A percentile compares a stretch with the other conserved stretches of the same genome.
These are phyloP conservation scores for Alternaria longipes DNA, from an alignment of 2,329 filamentous ascomycete genomes.

Conservation along the genomic window DNA sequence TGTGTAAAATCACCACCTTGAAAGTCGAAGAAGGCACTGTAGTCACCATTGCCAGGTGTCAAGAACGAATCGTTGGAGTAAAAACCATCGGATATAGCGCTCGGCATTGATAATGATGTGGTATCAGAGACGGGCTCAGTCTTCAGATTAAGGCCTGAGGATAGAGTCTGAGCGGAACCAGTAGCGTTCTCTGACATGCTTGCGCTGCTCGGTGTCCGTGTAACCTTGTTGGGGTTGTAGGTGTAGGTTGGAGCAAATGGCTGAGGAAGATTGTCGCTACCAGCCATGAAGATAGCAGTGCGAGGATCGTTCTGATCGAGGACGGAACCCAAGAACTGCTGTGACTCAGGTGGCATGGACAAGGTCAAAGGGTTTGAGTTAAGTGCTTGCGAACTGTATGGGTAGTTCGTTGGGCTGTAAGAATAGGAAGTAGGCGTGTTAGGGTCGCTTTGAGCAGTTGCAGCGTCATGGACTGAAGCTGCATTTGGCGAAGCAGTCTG, in stretches of 20 bases:
- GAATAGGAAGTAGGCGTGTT: conserved; percentile 33
- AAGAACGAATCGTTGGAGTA: conserved; percentile 28
- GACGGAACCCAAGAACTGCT: conserved; percentile 61
- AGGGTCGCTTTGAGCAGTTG: conserved; percentile 30
- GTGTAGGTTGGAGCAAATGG: conserved; percentile 54
- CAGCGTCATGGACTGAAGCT: conserved; percentile 34
- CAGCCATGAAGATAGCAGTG: conserved; percentile 58
- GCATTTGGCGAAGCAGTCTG: conserved; percentile 32
- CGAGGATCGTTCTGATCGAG: conserved; percentile 58
- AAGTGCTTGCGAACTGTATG: conserved; percentile 40
- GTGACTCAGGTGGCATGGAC: conserved; percentile 61
- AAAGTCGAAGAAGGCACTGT: conserved; percentile 36
- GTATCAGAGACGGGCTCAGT: conserved; percentile 20
- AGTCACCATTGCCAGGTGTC: conserved; percentile 34
- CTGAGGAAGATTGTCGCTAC: conserved; percentile 54
- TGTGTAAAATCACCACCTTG: conserved; percentile 25
- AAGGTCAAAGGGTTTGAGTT: conserved; percentile 58
- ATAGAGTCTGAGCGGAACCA: conserved; percentile 53
- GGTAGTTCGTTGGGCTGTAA: conserved; percentile 34
- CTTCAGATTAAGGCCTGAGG: conserved; percentile 45
- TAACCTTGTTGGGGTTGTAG: conserved; percentile 56
- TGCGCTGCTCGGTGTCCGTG: conserved; percentile 24
- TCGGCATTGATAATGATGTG: conserved; percentile 31
- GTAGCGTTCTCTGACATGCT: conserved; percentile 44
- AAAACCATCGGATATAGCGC: conserved; percentile 33